Percentiles rank a stretch among this genome's conserved stretches.
Conservation (phyloP, 1,284 basidiomycete species). For the Trametes hirsuta region DNA sequence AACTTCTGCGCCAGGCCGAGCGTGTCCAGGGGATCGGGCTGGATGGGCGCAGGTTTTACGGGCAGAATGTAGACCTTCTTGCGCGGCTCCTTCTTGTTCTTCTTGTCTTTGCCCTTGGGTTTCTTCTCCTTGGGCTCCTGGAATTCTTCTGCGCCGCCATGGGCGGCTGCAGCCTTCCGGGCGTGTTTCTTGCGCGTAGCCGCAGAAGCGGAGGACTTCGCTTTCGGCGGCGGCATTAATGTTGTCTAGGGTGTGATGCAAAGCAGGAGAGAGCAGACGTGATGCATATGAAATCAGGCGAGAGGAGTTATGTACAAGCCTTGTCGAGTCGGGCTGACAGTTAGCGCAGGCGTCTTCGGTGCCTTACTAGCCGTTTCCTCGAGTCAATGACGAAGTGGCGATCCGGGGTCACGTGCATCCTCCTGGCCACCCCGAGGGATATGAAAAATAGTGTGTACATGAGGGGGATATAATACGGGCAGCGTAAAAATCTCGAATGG, state of each 20-base stretch:
- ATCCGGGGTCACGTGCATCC: slow-evolving; percentile 12
- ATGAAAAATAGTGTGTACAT: no score
- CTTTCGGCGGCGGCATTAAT: slow-evolving; percentile 39
- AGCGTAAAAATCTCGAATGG: not conserved
- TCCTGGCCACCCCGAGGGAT: no score
- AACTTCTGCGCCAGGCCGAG: slow-evolving; percentile 80
- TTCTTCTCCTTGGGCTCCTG: slow-evolving; percentile 49
- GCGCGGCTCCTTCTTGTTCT: slow-evolving; percentile 67
- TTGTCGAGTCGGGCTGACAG: not conserved
- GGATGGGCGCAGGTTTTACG: slow-evolving; percentile 81
- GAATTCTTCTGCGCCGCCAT: slow-evolving; percentile 33
- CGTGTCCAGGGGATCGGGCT: slow-evolving; percentile 91
- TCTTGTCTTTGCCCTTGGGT: slow-evolving; percentile 51
- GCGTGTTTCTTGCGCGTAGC: slow-evolving; percentile 88
- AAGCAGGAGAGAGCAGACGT: not conserved
- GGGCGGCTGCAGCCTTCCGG: slow-evolving; percentile 52
- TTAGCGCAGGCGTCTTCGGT: not conserved
- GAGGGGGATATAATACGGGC: not conserved
- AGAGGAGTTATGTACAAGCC: not conserved
- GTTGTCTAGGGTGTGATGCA: not conserved
- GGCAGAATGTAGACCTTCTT: slow-evolving; percentile 87
- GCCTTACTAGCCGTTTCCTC: not conserved
- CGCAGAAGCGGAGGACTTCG: slow-evolving; percentile 76
- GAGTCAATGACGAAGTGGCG: slow-evolving; percentile 15
- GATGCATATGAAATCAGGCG: not conserved